Conservation (phyloP, 805 yeast species). For the Saccharomycopsis microspora region DNA sequence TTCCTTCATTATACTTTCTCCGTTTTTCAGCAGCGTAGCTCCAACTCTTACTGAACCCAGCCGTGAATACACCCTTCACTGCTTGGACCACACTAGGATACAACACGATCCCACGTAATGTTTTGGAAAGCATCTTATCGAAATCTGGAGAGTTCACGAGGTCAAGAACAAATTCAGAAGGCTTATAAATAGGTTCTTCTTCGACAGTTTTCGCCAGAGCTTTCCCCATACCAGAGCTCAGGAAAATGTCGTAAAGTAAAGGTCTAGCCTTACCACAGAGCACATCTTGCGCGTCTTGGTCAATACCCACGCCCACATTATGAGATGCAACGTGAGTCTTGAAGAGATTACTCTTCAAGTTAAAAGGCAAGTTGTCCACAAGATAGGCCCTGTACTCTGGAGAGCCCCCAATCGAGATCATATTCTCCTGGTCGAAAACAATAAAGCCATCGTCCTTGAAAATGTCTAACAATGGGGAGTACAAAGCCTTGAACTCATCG, state of each 20-base stretch:
- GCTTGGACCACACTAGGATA: constrained; percentile 69
- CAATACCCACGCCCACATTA: no score
- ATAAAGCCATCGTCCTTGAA: constrained; percentile 25
- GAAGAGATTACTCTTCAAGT: background rate
- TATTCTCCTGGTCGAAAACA: constrained; percentile 14
- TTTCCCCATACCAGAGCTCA: constrained; percentile 2
- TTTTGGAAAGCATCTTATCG: constrained; percentile 24
- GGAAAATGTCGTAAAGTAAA: constrained; percentile 15
- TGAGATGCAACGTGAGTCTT: background rate
- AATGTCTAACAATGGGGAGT: constrained; percentile 48
- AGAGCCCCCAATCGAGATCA: constrained; percentile 24
- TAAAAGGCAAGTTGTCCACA: constrained; percentile 36
- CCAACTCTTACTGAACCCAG: constrained; percentile 63
- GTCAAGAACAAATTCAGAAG: constrained; percentile 23
- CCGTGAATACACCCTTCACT: constrained; percentile 75
- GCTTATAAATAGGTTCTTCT: background rate
- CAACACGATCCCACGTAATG: constrained; percentile 46
- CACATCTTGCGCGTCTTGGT: background rate
- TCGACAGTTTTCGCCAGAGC: background rate
- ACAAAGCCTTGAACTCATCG: constrained; percentile 55
- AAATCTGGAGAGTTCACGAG: constrained; percentile 34
- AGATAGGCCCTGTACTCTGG: constrained; percentile 29
- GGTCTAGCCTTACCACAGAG: background rate
- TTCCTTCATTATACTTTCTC: constrained; percentile 20
- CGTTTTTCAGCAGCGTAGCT: constrained; percentile 70